Percentiles rank a stretch among this genome's conserved stretches.
phyloP scores from a whole-genome alignment of 352 stramenopile species.

The Phytophthora cryptogea region DNA sequence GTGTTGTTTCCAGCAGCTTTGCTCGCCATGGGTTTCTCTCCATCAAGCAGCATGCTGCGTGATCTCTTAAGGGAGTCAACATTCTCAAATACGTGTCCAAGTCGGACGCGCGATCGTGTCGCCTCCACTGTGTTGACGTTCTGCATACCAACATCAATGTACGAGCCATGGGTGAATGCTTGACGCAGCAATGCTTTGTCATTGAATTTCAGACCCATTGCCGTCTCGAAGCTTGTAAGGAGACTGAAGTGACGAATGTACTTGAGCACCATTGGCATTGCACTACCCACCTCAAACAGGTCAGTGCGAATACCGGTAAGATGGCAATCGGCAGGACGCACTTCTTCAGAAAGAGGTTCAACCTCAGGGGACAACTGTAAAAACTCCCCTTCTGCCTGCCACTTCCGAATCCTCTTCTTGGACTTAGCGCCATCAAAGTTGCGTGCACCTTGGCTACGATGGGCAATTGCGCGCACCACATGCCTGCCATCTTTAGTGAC shows the following conservation, averaged over 20 bases:
- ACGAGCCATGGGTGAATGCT: slow-evolving; percentile 86
- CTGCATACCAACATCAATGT: slow-evolving; percentile 85
- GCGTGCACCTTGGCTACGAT: slow-evolving; percentile 53
- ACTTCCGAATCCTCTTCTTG: slow-evolving; percentile 65
- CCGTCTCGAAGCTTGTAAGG: slow-evolving; percentile 62
- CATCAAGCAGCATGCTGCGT: slow-evolving; percentile 52
- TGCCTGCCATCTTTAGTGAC: slow-evolving; percentile 37
- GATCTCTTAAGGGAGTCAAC: slow-evolving; percentile 60
- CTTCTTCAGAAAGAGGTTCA: slow-evolving; percentile 41
- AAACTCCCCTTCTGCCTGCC: slow-evolving; percentile 59
- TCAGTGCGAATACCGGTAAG: slow-evolving; percentile 79
- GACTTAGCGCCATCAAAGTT: slow-evolving; percentile 76
- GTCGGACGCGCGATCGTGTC: slow-evolving; percentile 69
- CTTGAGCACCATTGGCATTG: slow-evolving; percentile 89
- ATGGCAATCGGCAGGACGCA: slow-evolving; percentile 58
- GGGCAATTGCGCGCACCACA: slow-evolving; percentile 43
- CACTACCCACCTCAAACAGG: slow-evolving; percentile 79
- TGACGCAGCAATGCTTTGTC: slow-evolving; percentile 82
- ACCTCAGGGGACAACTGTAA: slow-evolving; percentile 75
- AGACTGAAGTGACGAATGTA: slow-evolving; percentile 79
- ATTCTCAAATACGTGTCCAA: slow-evolving; percentile 81
- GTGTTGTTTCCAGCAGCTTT: slow-evolving; percentile 26
- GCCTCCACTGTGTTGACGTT: slow-evolving; percentile 83
- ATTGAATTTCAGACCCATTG: slow-evolving; percentile 66
- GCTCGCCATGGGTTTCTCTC: slow-evolving; percentile 14